Percentiles rank a stretch among this genome's conserved stretches.
These are phyloP conservation scores for Saturnispora sanitii DNA, from an alignment of 805 yeast species.

Conservation along the genomic window DNA sequence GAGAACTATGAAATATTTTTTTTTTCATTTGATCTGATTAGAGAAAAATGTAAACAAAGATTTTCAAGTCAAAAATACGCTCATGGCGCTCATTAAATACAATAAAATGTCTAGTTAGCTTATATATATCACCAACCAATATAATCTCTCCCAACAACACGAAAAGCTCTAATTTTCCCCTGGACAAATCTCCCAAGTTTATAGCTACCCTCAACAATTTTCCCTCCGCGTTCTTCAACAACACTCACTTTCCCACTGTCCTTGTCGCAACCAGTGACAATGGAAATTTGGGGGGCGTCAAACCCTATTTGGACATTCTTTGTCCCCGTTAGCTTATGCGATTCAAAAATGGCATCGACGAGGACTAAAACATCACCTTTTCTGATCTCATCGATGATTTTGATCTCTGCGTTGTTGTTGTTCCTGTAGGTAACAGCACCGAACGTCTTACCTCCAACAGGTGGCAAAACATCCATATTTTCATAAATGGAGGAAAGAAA, in stretches of 20 bases:
- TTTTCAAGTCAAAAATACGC: not conserved
- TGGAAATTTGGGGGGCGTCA: slow-evolving; percentile 42
- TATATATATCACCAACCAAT: slow-evolving; percentile 50
- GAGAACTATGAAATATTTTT: too few species aligned
- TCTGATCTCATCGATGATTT: slow-evolving; percentile 49
- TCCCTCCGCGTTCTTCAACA: slow-evolving; percentile 42
- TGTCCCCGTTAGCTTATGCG: slow-evolving; percentile 34
- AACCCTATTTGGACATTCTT: slow-evolving; percentile 44
- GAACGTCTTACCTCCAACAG: slow-evolving; percentile 57
- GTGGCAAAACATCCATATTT: slow-evolving; percentile 26
- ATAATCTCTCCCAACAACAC: slow-evolving; percentile 64
- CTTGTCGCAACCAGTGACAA: slow-evolving; percentile 67
- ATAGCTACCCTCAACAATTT: slow-evolving; percentile 52
- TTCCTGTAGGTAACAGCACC: slow-evolving; percentile 67
- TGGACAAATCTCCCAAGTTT: slow-evolving; percentile 61
- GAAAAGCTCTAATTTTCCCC: slow-evolving; percentile 73
- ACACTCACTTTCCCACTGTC: slow-evolving; percentile 64
- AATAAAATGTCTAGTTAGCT: not conserved
- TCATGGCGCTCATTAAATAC: too few species aligned
- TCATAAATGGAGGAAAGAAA: slow-evolving; percentile 30
- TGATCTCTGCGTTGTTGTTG: slow-evolving; percentile 38
- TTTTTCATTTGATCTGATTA: too few species aligned
- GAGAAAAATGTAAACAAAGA: too few species aligned
- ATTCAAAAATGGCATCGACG: slow-evolving; percentile 63
- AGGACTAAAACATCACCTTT: slow-evolving; percentile 83